Percentiles rank a stretch among this genome's conserved stretches.
phyloP scores from a whole-genome alignment of 768 basidiomycete species.

The Suillus ampliporus region DNA sequence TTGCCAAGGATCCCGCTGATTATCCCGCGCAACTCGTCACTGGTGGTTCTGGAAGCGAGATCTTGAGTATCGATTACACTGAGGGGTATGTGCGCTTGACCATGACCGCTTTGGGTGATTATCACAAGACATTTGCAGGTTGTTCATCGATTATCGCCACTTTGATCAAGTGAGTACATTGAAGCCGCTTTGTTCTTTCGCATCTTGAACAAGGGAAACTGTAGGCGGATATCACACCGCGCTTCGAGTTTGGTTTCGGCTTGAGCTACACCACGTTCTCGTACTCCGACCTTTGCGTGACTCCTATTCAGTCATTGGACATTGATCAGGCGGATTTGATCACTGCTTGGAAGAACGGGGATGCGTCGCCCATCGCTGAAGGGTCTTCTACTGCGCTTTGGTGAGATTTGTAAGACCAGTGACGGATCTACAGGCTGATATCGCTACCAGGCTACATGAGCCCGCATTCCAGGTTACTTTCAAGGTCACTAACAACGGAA shows the following conservation, averaged over 20 bases:
- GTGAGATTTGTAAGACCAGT: conserved; percentile 37
- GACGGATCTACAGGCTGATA: neutral
- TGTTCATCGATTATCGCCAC: conserved; percentile 70
- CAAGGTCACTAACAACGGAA: conserved; percentile 43
- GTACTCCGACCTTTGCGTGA: conserved; percentile 38
- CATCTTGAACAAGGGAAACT: conserved; percentile 27
- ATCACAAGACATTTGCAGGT: conserved; percentile 28
- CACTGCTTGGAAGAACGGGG: conserved; percentile 58
- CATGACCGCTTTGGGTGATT: conserved; percentile 2
- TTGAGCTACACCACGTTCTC: conserved; percentile 52
- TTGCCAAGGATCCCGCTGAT: conserved; percentile 63
- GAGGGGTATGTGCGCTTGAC: conserved; percentile 48
- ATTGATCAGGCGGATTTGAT: conserved; percentile 28
- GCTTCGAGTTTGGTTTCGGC: conserved; percentile 53
- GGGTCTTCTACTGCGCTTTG: conserved; percentile 65
- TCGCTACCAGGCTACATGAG: conserved; percentile 31
- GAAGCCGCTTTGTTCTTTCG: neutral
- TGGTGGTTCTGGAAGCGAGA: conserved; percentile 40
- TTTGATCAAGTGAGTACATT: conserved; percentile 58
- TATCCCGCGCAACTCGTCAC: conserved; percentile 58
- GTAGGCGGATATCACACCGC: conserved; percentile 67
- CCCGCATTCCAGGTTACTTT: conserved; percentile 38
- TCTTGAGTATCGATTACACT: conserved; percentile 61
- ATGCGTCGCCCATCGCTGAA: conserved; percentile 51
- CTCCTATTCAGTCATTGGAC: conserved; percentile 45